phyloP scores from a whole-genome alignment of 2,329 filamentous ascomycete species.

The Aspergillus arachidicola region DNA sequence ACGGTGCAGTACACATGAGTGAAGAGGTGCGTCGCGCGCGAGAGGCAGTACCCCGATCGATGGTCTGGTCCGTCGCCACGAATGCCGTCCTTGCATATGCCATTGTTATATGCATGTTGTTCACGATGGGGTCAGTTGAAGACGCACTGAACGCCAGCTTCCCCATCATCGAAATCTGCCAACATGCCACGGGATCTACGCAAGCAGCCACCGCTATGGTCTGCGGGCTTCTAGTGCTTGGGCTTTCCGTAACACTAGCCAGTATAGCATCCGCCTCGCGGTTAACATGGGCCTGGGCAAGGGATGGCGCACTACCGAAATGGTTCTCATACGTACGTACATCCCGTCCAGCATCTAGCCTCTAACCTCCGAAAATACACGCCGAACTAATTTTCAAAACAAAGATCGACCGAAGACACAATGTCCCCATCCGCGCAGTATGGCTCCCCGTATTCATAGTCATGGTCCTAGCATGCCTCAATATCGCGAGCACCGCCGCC shows the following conservation, averaged over 20 bases:
- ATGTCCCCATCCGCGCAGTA: constrained; percentile 43
- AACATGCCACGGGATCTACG: constrained; percentile 44
- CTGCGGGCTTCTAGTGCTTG: constrained; percentile 34
- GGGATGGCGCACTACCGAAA: constrained; percentile 49
- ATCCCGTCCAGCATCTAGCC: neutral
- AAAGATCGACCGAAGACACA: constrained; percentile 33
- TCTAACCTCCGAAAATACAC: neutral
- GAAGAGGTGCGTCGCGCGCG: constrained; percentile 50
- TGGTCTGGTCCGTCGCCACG: constrained; percentile 48
- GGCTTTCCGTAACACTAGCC: constrained; percentile 42
- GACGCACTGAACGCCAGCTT: constrained; percentile 32
- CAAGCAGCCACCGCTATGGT: constrained; percentile 44
- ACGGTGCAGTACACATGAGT: constrained; percentile 53
- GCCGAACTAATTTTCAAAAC: constrained; percentile 4
- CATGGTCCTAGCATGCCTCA: constrained; percentile 40
- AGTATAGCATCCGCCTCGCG: constrained; percentile 52
- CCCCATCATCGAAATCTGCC: constrained; percentile 49
- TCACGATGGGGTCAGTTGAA: constrained; percentile 47
- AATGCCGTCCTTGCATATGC: constrained; percentile 47
- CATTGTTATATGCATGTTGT: constrained; percentile 47
- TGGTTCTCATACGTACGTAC: constrained; percentile 20
- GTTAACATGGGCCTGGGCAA: constrained; percentile 54
- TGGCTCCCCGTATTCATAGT: constrained; percentile 36
- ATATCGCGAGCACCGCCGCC: constrained; percentile 43
- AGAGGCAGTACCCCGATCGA: constrained; percentile 49